Evolutionary conservation across 2,329 filamentous ascomycete species (phyloP), one percentile per base, ranked within the genome.

Genomic region (Thielaviopsis musarum): DNA sequence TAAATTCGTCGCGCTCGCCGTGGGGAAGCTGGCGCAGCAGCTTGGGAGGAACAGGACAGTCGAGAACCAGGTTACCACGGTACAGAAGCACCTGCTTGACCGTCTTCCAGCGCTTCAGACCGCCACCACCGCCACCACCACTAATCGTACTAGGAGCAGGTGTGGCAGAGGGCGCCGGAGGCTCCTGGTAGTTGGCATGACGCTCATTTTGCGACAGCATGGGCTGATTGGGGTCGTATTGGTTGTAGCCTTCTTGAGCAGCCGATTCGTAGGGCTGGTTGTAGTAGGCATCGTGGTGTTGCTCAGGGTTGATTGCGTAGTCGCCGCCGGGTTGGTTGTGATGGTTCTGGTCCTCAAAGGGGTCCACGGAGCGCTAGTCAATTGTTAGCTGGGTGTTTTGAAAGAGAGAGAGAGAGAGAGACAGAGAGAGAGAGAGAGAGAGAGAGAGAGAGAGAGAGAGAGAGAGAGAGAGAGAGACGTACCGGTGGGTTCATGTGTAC

Each of bases 1-100:
- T 91, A 67, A 91, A 85, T 69, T 94, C 93, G 68, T 95, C 90
- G 70, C 91, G 87, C 72, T 95, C 89, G 52, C 88, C 89, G 70
- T 96, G 91, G 52, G 87, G 87, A 24, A 96, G 82, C 69, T 95
- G 88, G 67, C 86, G 91, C 52, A 98, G 75, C 52, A 98, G 76
- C 66, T 85, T 82, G 0, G 93, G 91, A 0, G 93, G 91, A 61
- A 98, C 88, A 0, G 93, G 93, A 69, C 93, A 98, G 71, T 98
- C 93, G 3, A 98, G 83, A 45, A 98, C 91, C 66, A 98, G 80
- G 72, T 98, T 98, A 64, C 93, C 93, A 65, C 94, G 86, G 77
- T 95, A 98, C 58, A 98, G 74, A 66, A 94, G 84, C n/a, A 98
- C 91, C 74, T 96, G 89, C 73, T 97, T 98, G 55, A 98, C 91